Evolutionary conservation across 2,329 filamentous ascomycete genomes (phyloP).

Genomic region (Alternaria dauci): DNA sequence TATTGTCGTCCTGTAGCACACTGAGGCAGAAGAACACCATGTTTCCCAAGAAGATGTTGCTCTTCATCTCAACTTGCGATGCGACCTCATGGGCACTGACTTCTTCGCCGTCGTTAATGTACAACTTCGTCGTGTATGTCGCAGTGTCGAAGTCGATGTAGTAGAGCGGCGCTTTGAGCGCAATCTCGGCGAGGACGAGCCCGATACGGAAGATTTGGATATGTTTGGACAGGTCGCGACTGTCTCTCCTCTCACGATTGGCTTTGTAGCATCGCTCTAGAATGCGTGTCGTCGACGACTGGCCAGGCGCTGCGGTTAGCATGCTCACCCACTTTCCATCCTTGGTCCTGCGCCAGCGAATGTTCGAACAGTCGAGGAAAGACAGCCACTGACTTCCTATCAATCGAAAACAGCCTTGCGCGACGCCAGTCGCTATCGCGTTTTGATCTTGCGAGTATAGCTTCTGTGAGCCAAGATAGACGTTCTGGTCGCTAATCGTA

Average conservation of each 20-base stretch:
- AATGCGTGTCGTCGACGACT: constrained; percentile 19
- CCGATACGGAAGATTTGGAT: constrained; percentile 41
- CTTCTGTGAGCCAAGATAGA: constrained; percentile 28
- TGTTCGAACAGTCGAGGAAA: constrained; percentile 32
- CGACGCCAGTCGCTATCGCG: constrained; percentile 34
- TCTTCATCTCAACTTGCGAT: constrained; percentile 31
- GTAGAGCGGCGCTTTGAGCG: constrained; percentile 28
- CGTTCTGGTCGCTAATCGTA: constrained; percentile 23
- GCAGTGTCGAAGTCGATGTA: constrained; percentile 25
- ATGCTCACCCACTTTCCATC: constrained; percentile 34
- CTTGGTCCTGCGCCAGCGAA: constrained; percentile 34
- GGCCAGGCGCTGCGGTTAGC: constrained; percentile 30
- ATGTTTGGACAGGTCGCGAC: constrained; percentile 28
- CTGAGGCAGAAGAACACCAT: constrained; percentile 37
- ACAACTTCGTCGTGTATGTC: constrained; percentile 23
- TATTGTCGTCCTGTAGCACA: constrained; percentile 27
- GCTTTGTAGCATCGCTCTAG: constrained; percentile 23
- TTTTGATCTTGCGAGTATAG: constrained; percentile 37
- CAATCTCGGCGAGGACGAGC: constrained; percentile 35
- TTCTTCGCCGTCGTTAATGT: constrained; percentile 22
- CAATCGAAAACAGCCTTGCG: constrained; percentile 31
- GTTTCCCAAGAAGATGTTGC: constrained; percentile 31
- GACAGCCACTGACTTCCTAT: constrained; percentile 38
- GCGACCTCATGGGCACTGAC: constrained; percentile 31
- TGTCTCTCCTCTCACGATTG: constrained; percentile 13